A percentile compares a stretch with the other conserved stretches of the same genome.
Evolutionary conservation across 2,329 filamentous ascomycete species (phyloP).

Genomic region (Botrytis deweyae): DNA sequence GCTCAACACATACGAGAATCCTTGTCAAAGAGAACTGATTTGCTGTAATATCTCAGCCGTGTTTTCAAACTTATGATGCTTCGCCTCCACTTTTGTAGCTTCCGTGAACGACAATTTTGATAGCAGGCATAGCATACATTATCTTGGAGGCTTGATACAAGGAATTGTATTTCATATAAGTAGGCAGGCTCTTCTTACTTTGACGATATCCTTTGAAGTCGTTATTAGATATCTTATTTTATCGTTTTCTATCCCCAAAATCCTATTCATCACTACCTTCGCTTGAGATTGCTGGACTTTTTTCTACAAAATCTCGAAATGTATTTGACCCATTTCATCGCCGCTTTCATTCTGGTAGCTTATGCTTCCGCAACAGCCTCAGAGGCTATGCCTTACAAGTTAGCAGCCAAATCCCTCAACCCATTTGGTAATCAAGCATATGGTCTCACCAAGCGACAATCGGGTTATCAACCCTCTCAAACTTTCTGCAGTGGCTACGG

Average conservation of each 20-base stretch:
- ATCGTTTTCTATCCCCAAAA: neutral
- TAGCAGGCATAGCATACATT: neutral
- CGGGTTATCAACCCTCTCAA: conserved; percentile 19
- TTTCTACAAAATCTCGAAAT: neutral
- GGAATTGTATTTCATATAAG: neutral
- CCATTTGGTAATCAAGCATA: neutral
- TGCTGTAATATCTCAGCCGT: conserved; percentile 8
- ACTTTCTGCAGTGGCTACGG: conserved; percentile 16
- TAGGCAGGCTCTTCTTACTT: neutral
- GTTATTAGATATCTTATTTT: neutral
- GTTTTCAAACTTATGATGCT: conserved; percentile 14
- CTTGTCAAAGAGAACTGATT: neutral
- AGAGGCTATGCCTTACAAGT: conserved; percentile 13
- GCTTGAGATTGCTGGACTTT: neutral
- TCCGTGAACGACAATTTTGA: neutral
- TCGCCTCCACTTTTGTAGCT: conserved; percentile 5
- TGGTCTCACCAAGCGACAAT: conserved; percentile 18
- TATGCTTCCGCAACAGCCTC: neutral
- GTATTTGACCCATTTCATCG: neutral
- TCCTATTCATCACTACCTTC: neutral
- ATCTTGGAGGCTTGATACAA: neutral
- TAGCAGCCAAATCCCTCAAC: conserved; percentile 15
- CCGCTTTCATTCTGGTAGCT: neutral
- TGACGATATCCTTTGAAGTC: neutral
- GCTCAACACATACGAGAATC: neutral